Evolutionary conservation across 1,284 basidiomycete species (phyloP).

Genomic region (Fomitiporia mediterranea): DNA sequence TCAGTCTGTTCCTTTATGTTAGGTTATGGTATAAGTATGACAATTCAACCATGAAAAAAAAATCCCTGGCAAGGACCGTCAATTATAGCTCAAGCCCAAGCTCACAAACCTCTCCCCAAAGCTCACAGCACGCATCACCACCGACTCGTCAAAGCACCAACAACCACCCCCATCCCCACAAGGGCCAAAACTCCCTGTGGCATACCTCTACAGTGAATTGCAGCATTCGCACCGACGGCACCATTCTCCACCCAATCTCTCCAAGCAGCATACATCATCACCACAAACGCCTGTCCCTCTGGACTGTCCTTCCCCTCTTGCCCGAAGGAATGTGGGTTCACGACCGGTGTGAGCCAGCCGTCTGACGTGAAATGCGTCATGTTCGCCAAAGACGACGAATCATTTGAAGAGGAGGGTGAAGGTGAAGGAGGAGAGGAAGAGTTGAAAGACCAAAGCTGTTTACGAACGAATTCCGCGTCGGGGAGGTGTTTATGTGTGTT

Average conservation of each 20-base stretch:
- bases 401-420: constrained; percentile 7
- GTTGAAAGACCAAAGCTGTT: constrained; percentile 45
- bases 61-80: too few species aligned
- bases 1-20: too few species aligned
- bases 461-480: constrained; percentile 52
- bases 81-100: too few species aligned
- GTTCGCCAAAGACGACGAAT: constrained; percentile 23
- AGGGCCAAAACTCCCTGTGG: background rate
- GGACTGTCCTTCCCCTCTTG: constrained; percentile 46
- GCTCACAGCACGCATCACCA: too few species aligned
- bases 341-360: constrained; percentile 66
- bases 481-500: constrained; percentile 47
- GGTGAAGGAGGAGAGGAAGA: constrained; percentile 9
- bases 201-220: background rate
- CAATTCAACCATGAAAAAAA: too few species aligned
- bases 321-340: constrained; percentile 57
- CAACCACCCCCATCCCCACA: background rate
- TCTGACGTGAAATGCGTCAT: constrained; percentile 48
- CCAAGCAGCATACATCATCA: constrained; percentile 69
- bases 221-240: constrained; percentile 35
- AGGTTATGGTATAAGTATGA: too few species aligned
- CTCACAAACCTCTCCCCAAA: too few species aligned
- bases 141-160: too few species aligned
- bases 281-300: constrained; percentile 65
- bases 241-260: constrained; percentile 61